Conservation (phyloP, 2,329 filamentous ascomycete species). For the Dothideomycetes sp. region DNA sequence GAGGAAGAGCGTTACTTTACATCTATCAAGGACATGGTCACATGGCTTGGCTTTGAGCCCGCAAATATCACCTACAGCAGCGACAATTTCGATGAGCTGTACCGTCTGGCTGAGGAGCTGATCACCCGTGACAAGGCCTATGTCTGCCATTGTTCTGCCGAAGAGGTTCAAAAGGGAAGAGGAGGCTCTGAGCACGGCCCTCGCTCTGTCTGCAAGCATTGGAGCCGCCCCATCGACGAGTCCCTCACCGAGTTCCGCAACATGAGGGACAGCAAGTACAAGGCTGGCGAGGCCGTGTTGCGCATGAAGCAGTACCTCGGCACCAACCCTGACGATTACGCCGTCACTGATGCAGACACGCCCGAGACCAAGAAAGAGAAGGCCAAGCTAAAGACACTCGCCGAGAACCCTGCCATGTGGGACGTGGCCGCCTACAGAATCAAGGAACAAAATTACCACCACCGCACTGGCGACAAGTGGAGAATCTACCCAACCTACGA, state of each 20-base stretch:
- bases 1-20: conserved; percentile 85
- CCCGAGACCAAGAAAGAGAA: conserved; percentile 27
- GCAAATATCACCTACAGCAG: conserved; percentile 74
- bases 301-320: conserved; percentile 88
- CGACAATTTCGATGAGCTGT: conserved; percentile 82
- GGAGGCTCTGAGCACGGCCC: conserved; percentile 63
- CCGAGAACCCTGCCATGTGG: conserved; percentile 92
- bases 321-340: conserved; percentile 27
- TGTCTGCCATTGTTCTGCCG: conserved; percentile 79
- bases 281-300: conserved; percentile 71
- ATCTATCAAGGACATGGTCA: conserved; percentile 79
- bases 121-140: conserved; percentile 62
- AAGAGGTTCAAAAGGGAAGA: conserved; percentile 77
- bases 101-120: conserved; percentile 79
- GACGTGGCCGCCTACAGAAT: conserved; percentile 87
- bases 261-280: conserved; percentile 88
- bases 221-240: conserved; percentile 62
- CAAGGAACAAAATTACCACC: conserved; percentile 61
- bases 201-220: conserved; percentile 72
- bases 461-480: conserved; percentile 75
- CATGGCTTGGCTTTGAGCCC: conserved; percentile 80
- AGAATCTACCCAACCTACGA: conserved; percentile 94
- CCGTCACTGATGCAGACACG: conserved; percentile 23
- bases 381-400: conserved; percentile 30
- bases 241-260: conserved; percentile 76